Base-by-base conservation (phyloP, 192 early-diverging fungal species). In the Anaeromyces robustus region DNA sequence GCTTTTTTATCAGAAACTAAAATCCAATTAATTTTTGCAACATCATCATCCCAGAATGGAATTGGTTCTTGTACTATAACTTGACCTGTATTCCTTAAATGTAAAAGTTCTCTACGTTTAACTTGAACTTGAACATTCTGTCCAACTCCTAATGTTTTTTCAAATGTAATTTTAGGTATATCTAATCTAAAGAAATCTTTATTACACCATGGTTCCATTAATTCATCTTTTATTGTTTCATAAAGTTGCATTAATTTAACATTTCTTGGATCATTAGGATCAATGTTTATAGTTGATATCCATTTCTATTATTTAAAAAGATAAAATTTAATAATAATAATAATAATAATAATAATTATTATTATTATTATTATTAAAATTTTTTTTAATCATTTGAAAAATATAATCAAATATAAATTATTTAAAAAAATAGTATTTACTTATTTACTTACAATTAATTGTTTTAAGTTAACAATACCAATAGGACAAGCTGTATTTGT, bases 251-350 rank as follows among this genome's bases (percentile, higher is more conserved):
- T 31, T 5, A 88, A 59, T 39, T 87, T 81, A 17, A 32, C 30
- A 78, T 88, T 88, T 82, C 85, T 37, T 16, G 86, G 87, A 80
- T 88, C 87, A 68, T 88, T 87, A 6, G 87, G 87, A 82, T 88
- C 87, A n/a, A 88, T 34, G 29, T 77, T 78, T 4, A 83, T 59
- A 18, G 85, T 83, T 34, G 79, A 78, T 30, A 87, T 83, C 88
- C 86, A 87, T 79, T 89, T 86, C 86, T 85, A 83, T n/a, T n/a
- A n/a, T n/a, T n/a, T n/a, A n/a, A n/a, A n/a, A n/a, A n/a, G n/a
- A n/a, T n/a, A n/a, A n/a, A n/a, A n/a, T n/a, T n/a, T n/a, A n/a
- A n/a, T n/a, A n/a, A n/a, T n/a, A n/a, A n/a, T n/a, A n/a, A n/a
- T n/a, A n/a, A n/a, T n/a, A n/a, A 77, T 84, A 41, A 84, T 14